phyloP scores from a whole-genome alignment of 176 grass and related monocot species.

The Miscanthus lutarioriparius region DNA sequence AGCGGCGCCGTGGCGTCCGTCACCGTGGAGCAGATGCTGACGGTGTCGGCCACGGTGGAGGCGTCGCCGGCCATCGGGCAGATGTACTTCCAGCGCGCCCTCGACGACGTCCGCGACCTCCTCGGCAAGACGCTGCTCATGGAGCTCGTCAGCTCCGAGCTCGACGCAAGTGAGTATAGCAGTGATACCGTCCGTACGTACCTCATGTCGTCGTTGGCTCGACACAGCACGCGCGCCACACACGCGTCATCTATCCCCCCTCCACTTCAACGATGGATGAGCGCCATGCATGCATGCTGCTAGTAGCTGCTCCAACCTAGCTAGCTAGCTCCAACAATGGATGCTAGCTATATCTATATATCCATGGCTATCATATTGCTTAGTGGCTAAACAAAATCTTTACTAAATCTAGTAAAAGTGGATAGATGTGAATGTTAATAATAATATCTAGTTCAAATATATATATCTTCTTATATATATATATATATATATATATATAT shows the following conservation, averaged over 20 bases:
- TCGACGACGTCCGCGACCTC: conserved; percentile 72
- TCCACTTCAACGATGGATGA: not conserved
- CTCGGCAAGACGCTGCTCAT: conserved; percentile 57
- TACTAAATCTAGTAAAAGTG: not conserved
- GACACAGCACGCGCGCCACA: not conserved
- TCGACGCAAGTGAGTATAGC: conserved; percentile 58
- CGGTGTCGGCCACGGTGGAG: conserved; percentile 51
- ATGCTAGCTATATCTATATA: too few species aligned
- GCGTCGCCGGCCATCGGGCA: conserved; percentile 45
- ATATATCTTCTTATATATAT: too few species aligned
- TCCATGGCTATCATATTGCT: not conserved
- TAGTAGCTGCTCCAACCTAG: not conserved
- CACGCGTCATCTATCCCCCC: too few species aligned
- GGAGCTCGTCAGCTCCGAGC: conserved; percentile 70
- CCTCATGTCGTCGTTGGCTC: not conserved
- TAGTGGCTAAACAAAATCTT: not conserved
- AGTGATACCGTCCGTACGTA: not conserved
- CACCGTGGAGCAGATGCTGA: conserved; percentile 24
- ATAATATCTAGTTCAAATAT: not conserved
- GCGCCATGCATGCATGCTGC: not conserved
- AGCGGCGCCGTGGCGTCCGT: not conserved
- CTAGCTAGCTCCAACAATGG: not conserved
- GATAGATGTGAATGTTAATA: not conserved
- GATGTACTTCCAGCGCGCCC: conserved; percentile 41
- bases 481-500: too few species aligned